phyloP scores from a whole-genome alignment of 2,329 filamentous ascomycete species.

The Fusarium anguioides region DNA sequence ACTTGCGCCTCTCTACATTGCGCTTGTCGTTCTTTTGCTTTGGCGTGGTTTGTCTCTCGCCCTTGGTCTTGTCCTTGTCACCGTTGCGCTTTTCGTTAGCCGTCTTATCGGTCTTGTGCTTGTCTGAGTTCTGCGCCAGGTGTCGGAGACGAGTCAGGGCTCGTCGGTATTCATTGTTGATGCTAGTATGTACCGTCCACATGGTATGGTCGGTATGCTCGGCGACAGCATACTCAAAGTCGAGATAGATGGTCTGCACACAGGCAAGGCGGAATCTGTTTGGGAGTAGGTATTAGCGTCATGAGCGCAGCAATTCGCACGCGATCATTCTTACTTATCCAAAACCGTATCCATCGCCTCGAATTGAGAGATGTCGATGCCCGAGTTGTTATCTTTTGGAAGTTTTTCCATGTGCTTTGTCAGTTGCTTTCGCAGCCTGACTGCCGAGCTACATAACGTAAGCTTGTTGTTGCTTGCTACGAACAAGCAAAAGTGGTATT shows the following conservation, averaged over 20 bases:
- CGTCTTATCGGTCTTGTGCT: conserved; percentile 49
- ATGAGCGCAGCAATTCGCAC: conserved; percentile 8
- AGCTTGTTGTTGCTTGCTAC: conserved; percentile 34
- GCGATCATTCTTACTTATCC: conserved; percentile 52
- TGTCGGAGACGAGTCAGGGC: conserved; percentile 68
- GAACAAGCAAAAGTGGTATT: background rate
- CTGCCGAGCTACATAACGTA: conserved; percentile 52
- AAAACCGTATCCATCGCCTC: conserved; percentile 57
- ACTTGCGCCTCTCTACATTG: conserved; percentile 74
- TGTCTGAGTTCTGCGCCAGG: conserved; percentile 66
- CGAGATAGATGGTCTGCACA: conserved; percentile 76
- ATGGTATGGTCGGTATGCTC: conserved; percentile 76
- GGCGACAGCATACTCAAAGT: conserved; percentile 73
- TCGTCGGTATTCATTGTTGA: conserved; percentile 83
- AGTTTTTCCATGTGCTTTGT: conserved; percentile 58
- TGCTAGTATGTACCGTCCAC: conserved; percentile 81
- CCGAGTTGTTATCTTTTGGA: conserved; percentile 50
- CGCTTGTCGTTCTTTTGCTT: conserved; percentile 43
- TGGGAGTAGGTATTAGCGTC: conserved; percentile 21
- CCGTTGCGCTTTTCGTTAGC: conserved; percentile 40
- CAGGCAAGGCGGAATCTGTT: conserved; percentile 76
- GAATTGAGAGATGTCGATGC: conserved; percentile 56
- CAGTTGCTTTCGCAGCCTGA: conserved; percentile 57
- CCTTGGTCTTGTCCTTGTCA: conserved; percentile 42
- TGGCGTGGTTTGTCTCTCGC: conserved; percentile 39